Evolutionary conservation across 257 asterid genomes (phyloP).

Genomic region (Datura wrightii): DNA sequence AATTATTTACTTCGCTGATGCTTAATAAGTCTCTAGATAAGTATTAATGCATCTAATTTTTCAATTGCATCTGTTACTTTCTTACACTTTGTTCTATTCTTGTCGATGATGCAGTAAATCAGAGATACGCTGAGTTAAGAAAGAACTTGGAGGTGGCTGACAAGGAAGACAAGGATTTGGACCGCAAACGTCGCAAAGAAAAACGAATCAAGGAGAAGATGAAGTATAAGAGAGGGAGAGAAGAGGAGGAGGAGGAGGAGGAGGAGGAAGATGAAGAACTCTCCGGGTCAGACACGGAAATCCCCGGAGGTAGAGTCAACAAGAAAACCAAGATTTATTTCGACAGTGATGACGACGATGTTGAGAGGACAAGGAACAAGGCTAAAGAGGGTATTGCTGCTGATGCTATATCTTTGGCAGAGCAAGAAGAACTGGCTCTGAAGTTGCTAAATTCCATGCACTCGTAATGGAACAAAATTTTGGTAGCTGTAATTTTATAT

Average conservation of each 20-base stretch:
- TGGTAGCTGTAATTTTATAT: not conserved
- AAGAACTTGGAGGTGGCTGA: constrained; percentile 67
- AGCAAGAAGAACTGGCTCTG: constrained; percentile 91
- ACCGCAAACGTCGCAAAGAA: constrained; percentile 70
- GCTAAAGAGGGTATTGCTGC: constrained; percentile 33
- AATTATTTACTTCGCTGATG: not conserved
- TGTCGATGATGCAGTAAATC: constrained; percentile 55
- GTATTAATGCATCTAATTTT: not conserved
- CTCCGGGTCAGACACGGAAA: constrained; percentile 53
- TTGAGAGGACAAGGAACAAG: constrained; percentile 30
- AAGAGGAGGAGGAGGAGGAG: constrained; percentile 45
- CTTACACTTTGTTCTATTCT: constrained; percentile 17
- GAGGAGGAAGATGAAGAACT: constrained; percentile 47
- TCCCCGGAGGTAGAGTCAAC: constrained; percentile 29
- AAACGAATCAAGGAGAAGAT: constrained; percentile 73
- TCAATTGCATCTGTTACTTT: not conserved
- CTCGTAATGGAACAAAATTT: constrained; percentile 39
- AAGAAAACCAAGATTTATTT: constrained; percentile 67
- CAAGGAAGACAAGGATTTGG: constrained; percentile 80
- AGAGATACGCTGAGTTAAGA: constrained; percentile 68
- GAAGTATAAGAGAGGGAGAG: constrained; percentile 69
- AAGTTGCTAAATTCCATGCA: constrained; percentile 82
- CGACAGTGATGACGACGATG: constrained; percentile 61
- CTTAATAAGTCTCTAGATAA: not conserved
- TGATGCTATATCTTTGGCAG: constrained; percentile 60